Conservation (phyloP, 2,329 filamentous ascomycete genomes). For the Diaporthe citrichinensis region DNA sequence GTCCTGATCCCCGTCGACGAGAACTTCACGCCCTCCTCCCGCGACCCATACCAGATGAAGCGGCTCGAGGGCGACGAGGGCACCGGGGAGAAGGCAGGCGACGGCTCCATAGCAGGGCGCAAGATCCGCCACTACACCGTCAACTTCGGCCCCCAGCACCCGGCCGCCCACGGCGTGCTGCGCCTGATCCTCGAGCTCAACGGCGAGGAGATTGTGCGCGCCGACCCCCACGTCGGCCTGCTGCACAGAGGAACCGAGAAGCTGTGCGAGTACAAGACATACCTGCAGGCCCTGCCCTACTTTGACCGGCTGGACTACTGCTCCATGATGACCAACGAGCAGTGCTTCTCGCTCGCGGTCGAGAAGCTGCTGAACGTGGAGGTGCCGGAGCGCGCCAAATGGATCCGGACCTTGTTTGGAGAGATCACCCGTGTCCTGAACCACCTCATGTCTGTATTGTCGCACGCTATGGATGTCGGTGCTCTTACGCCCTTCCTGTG, state of each 20-base stretch:
- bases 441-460: constrained; percentile 97
- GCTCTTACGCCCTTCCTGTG: constrained; percentile 98
- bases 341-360: constrained; percentile 94
- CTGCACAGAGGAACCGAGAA: constrained; percentile 98
- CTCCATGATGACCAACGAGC: constrained; percentile 99
- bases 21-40: constrained; percentile 67
- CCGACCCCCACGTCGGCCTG: constrained; percentile 96
- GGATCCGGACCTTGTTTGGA: constrained; percentile 94
- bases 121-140: constrained; percentile 99
- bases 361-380: constrained; percentile 99
- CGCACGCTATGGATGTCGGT: constrained; percentile 99
- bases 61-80: constrained; percentile 58
- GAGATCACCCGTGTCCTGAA: constrained; percentile 96
- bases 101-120: constrained; percentile 70
- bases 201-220: constrained; percentile 96
- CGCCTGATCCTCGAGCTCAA: constrained; percentile 97
- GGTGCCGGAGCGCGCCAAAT: constrained; percentile 95
- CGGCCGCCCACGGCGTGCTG: constrained; percentile 97
- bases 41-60: constrained; percentile 63
- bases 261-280: constrained; percentile 99
- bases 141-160: constrained; percentile 99
- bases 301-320: constrained; percentile 99
- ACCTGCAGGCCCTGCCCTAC: constrained; percentile 97
- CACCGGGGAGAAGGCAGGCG: constrained; percentile 60
- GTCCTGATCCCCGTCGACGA: constrained; percentile 76